phyloP scores from a whole-genome alignment of 2,329 filamentous ascomycete species.

The Colletotrichum tanaceti region DNA sequence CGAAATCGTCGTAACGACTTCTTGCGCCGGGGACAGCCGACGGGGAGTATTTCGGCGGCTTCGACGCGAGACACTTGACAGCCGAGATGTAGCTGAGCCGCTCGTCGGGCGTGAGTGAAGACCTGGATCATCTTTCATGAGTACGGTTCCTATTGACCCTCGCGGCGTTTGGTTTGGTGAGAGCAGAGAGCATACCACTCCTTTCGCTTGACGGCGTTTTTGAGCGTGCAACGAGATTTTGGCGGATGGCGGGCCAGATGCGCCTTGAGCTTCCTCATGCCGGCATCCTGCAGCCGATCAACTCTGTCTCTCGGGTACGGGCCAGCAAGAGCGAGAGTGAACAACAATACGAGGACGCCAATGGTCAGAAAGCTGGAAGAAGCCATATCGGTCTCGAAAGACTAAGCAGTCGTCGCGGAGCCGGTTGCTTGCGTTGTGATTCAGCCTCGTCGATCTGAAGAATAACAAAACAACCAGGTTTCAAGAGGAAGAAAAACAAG shows the following conservation, averaged over 20 bases:
- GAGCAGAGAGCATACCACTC: constrained; percentile 15
- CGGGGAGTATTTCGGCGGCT: constrained; percentile 33
- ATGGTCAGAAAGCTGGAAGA: too few species aligned
- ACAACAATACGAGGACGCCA: neutral
- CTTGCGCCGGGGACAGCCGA: constrained; percentile 44
- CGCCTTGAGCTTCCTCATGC: constrained; percentile 8
- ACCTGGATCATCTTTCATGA: neutral
- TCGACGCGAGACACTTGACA: constrained; percentile 43
- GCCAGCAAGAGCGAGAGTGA: neutral
- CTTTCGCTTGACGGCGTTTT: constrained; percentile 16
- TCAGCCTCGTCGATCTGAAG: too few species aligned
- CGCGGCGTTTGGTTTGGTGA: neutral
- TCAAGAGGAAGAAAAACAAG: too few species aligned
- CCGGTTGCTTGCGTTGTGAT: too few species aligned
- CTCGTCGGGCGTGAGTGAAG: constrained; percentile 16
- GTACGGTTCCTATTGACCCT: rapidly evolving
- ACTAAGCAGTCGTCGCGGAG: too few species aligned
- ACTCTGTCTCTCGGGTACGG: constrained; percentile 24
- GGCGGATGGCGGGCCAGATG: constrained; percentile 2
- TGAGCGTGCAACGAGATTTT: constrained; percentile 20
- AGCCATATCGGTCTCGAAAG: neutral
- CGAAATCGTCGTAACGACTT: constrained; percentile 49
- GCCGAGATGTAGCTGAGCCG: constrained; percentile 43
- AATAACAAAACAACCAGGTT: too few species aligned
- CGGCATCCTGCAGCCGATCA: constrained; percentile 14